These are phyloP conservation scores for Tardiomyces digboiensis DNA, from an alignment of 1,139 yeast genomes.

Conservation along the genomic window DNA sequence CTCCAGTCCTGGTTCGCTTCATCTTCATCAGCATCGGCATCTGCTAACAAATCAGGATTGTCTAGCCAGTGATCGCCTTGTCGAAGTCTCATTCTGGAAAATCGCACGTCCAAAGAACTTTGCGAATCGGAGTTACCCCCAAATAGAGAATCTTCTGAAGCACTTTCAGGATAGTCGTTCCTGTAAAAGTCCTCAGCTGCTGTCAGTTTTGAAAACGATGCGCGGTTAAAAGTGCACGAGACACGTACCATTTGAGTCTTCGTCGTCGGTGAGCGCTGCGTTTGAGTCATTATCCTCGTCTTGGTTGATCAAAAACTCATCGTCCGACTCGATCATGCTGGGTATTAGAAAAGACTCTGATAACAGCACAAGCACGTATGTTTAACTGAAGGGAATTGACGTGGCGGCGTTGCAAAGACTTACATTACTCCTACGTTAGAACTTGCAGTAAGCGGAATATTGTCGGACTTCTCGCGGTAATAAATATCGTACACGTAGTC, in stretches of 20 bases:
- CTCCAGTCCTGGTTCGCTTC: slow-evolving; percentile 10
- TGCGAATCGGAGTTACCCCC: neutral
- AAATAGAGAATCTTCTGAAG: slow-evolving; percentile 17
- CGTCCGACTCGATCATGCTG: slow-evolving; percentile 42
- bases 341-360: slow-evolving; percentile 1
- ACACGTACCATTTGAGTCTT: slow-evolving; percentile 53
- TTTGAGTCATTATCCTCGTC: slow-evolving; percentile 31
- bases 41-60: neutral
- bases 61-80: neutral
- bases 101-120: neutral
- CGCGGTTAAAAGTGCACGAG: neutral
- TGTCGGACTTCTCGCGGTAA: slow-evolving; percentile 40
- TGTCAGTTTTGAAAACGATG: slow-evolving; percentile 4
- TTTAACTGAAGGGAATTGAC: too few relatives aligned
- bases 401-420: too few relatives aligned
- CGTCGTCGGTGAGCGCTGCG: slow-evolving; percentile 48
- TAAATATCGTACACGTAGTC: slow-evolving; percentile 92
- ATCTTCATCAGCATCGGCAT: neutral
- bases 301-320: slow-evolving; percentile 40
- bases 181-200: slow-evolving; percentile 72
- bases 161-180: slow-evolving; percentile 94
- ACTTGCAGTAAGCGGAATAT: slow-evolving; percentile 4
- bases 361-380: too few relatives aligned
- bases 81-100: neutral
- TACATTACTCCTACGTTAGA: slow-evolving; percentile 5